Base-by-base conservation (phyloP, 352 stramenopile species). In the Globisporangium iwayamae region DNA sequence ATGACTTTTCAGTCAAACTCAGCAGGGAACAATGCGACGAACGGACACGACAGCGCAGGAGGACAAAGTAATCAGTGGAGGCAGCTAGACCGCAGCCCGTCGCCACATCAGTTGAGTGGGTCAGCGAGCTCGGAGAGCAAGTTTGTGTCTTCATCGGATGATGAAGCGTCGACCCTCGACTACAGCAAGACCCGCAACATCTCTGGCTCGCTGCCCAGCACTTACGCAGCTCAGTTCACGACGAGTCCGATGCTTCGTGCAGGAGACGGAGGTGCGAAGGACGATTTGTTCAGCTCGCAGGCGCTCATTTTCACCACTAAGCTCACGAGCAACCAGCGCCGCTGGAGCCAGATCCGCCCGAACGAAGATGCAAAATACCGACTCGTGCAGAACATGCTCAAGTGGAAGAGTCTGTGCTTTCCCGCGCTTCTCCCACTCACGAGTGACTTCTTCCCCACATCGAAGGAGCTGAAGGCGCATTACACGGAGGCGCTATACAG, bases 391-490 rank as follows among this genome's bases (percentile, higher is more conserved):
- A 92, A 94, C 60, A 87, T 96, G 14, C 88, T 98, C 13, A 99
- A 99, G 68, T 99, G 96, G 96, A 98, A 98, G 63, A 98, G 87
- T 67, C 72, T 99, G 22, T 97, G 86, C 47, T 97, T 98, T 65
- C 97, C 97, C 6, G 97, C 97, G 5, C 90, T 99, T 63, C 77
- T 98, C 28, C 93, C 93, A 22, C 77, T 98, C 13, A 95, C 91
- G 11, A 98, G 87, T 30, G 92, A 98, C 65, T 97, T 90, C 63
- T 82, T 96, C 32, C 91, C 91, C 3, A 74, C 76, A 0, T 60
- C 76, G 4, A 89, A 91, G 57, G 87, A 96, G 66, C 70, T 96
- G 18, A 73, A 92, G 68, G 75, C 77, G 13, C 83, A 91, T 66
- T 96, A 95, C 65, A 91, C 75, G 0, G 74, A 95, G 60, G 91